A percentile compares a stretch with the other conserved stretches of the same genome.
Conservation (phyloP, 805 yeast genomes). For the Wilhelminamyces savonicus region DNA sequence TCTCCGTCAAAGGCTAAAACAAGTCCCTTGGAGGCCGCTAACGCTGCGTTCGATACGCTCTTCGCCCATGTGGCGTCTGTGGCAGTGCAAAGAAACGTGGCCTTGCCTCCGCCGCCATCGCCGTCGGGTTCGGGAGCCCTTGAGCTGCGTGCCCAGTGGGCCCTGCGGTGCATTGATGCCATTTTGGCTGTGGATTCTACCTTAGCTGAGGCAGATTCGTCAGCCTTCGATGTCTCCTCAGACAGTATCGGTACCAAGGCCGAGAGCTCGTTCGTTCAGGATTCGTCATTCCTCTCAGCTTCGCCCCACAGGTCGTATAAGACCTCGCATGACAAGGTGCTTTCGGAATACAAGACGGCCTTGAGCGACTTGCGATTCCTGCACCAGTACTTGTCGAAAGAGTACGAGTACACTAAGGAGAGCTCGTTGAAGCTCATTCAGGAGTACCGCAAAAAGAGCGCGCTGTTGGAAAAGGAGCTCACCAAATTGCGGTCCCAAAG, state of each 20-base stretch:
- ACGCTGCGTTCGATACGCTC: slow-evolving; percentile 41
- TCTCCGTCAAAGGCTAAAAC: no score
- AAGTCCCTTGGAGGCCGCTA: no score
- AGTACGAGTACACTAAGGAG: slow-evolving; percentile 59
- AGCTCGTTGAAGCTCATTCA: slow-evolving; percentile 48
- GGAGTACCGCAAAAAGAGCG: slow-evolving; percentile 45
- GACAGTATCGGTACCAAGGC: neutral
- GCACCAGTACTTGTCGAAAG: slow-evolving; percentile 61
- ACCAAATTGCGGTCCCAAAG: slow-evolving; percentile 11
- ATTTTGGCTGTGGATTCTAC: slow-evolving; percentile 13
- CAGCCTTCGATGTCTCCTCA: no score
- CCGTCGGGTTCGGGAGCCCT: slow-evolving; percentile 13
- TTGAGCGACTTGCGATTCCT: slow-evolving; percentile 65
- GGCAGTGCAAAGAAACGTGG: slow-evolving; percentile 37
- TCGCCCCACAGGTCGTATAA: slow-evolving; percentile 14
- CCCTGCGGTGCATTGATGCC: slow-evolving; percentile 33
- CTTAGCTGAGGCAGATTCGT: no score
- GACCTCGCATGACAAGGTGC: slow-evolving; percentile 12
- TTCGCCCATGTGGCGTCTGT: slow-evolving; percentile 42
- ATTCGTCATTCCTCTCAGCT: slow-evolving; percentile 21
- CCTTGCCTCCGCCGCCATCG: slow-evolving; percentile 28
- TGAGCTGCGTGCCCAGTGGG: slow-evolving; percentile 27
- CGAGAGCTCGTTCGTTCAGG: slow-evolving; percentile 15
- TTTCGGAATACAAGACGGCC: slow-evolving; percentile 47
- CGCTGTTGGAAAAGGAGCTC: slow-evolving; percentile 46